These are phyloP conservation scores for Eutrema heterophyllum DNA, from an alignment of 345 rosid genomes.

Conservation along the genomic window DNA sequence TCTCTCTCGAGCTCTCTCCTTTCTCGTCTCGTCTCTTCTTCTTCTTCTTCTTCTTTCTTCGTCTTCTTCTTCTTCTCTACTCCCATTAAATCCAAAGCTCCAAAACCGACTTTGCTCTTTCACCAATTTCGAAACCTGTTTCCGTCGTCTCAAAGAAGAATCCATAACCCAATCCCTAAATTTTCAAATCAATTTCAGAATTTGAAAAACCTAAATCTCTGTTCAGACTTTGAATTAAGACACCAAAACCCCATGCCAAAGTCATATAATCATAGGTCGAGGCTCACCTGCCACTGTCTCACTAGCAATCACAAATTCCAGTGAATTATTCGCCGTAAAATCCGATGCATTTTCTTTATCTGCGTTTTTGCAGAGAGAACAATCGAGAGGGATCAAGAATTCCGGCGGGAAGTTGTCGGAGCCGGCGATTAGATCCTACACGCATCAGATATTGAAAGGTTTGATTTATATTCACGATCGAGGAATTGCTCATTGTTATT, in stretches of 20 bases:
- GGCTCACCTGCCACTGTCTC: conserved; percentile 87
- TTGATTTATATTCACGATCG: conserved; percentile 52
- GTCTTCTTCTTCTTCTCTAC: too few species aligned
- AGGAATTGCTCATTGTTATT: conserved; percentile 70
- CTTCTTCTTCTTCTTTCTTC: too few species aligned
- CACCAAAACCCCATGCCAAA: conserved; percentile 34
- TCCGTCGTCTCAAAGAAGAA: too few species aligned
- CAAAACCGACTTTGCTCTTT: too few species aligned
- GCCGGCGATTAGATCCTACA: conserved; percentile 38
- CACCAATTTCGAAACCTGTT: too few species aligned
- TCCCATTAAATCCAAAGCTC: too few species aligned
- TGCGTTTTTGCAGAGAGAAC: conserved; percentile 48
- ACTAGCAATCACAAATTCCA: conserved; percentile 49
- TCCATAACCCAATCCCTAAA: too few species aligned
- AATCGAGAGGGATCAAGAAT: conserved; percentile 33
- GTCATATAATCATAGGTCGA: conserved; percentile 51
- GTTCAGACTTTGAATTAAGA: conserved; percentile 28
- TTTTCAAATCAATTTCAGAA: too few species aligned
- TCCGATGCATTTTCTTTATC: conserved; percentile 55
- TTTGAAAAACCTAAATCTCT: too few species aligned
- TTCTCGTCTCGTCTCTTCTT: too few species aligned
- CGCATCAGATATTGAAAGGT: conserved; percentile 47
- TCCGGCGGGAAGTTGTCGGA: conserved; percentile 59
- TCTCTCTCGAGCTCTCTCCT: too few species aligned
- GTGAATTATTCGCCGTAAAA: conserved; percentile 63